Base-by-base conservation (phyloP, 805 yeast genomes). In the Ogataea allantospora region DNA sequence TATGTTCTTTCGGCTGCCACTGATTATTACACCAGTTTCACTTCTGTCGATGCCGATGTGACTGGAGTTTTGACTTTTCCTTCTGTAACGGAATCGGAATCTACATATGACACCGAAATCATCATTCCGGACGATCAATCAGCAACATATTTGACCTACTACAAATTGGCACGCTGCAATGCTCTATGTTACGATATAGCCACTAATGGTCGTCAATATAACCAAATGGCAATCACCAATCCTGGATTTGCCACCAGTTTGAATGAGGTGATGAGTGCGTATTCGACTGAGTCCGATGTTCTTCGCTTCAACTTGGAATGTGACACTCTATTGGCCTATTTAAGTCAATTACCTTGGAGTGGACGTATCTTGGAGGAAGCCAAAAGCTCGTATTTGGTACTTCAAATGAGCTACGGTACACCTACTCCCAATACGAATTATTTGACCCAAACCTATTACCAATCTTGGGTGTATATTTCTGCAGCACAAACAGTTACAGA, bases 111-210 rank as follows among this genome's bases (percentile, higher is more conserved):
- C 19, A 42, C 46, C 7, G 46, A 42, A 16, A 30, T 42, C 9
- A 37, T 42, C 20, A 33, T 42, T 12, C 39, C 38, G 6, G 23
- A 22, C 13, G 27, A 33, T 23, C 26, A 28, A 15, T 26, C 35
- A n/a, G 33, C 30, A 5, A 27, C 32, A 2, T 30, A 29, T 27
- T 7, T 28, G n/a, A 15, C 29, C 10, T 27, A 28, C 18, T 42
- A 42, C 36, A 33, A 36, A 16, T 20, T 37, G 22, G 46, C 46
- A 17, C 14, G 30, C 18, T 42, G 46, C 28, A 38, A 38, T 26
- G 46, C 46, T 11, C 13, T 42, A 9, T 32, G 35, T 12, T 34
- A 26, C 27, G 46, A 42, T 21, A 29, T 34, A 7, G 27, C 28
- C n/a, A 30, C 42, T 6, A 37, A 34, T 17, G 46, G 42, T 9